phyloP scores from a whole-genome alignment of 345 rosid species.

The Euphorbia lathyris region DNA sequence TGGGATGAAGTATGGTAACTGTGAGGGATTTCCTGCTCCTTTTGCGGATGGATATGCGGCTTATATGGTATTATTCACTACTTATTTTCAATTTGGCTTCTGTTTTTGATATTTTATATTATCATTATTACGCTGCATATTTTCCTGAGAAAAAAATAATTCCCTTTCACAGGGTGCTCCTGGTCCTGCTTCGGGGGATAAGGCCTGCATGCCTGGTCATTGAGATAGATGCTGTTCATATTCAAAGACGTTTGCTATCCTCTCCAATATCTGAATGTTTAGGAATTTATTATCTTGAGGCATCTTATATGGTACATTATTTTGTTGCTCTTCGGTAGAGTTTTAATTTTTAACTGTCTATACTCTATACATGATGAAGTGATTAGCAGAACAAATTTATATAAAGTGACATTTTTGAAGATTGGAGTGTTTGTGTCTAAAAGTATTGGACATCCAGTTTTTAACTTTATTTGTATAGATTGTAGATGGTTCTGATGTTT shows the following conservation, averaged over 20 bases:
- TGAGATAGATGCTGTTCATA: conserved; percentile 33
- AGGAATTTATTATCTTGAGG: conserved; percentile 3
- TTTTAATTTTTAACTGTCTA: no score
- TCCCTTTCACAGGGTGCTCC: no score
- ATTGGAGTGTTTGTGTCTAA: no score
- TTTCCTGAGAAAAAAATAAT: conserved; percentile 11
- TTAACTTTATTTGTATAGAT: no score
- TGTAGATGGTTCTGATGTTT: no score
- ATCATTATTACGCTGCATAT: not conserved
- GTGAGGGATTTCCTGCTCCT: conserved; percentile 53
- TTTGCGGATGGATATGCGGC: conserved; percentile 61
- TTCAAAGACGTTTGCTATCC: conserved; percentile 21
- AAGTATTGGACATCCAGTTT: no score
- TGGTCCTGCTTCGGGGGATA: conserved; percentile 72
- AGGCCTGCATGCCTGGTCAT: conserved; percentile 56
- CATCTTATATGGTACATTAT: no score
- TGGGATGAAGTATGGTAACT: conserved; percentile 53
- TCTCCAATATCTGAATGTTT: conserved; percentile 24
- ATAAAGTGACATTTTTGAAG: no score
- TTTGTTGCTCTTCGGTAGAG: no score
- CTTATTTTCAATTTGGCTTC: no score
- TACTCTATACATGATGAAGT: no score
- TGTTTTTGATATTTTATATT: not conserved
- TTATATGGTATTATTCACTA: conserved; percentile 50
- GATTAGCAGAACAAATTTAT: no score